phyloP scores from a whole-genome alignment of 768 basidiomycete genomes.

The Amanita subjunquillea region DNA sequence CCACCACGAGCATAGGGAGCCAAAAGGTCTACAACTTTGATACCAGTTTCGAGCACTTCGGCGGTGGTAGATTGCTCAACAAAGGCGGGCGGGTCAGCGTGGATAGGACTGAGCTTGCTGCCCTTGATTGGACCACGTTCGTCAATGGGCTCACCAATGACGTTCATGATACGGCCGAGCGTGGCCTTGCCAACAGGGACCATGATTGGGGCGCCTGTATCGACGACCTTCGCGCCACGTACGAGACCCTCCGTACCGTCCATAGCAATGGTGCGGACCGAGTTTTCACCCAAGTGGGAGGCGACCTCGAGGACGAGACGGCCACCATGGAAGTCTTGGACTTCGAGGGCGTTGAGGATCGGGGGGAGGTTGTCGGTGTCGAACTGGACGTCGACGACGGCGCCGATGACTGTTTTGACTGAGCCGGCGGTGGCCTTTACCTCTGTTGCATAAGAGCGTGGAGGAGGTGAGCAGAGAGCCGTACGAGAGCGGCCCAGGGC shows the following conservation, averaged over 20 bases:
- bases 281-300: conserved; percentile 97
- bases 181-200: conserved; percentile 94
- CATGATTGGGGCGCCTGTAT: conserved; percentile 93
- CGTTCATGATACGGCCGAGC: conserved; percentile 99
- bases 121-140: conserved; percentile 99
- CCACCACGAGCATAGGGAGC: conserved; percentile 99
- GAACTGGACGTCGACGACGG: conserved; percentile 99
- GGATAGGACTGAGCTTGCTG: conserved; percentile 85
- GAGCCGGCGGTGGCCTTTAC: conserved; percentile 61
- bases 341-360: conserved; percentile 98
- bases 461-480: conserved; percentile 23
- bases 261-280: conserved; percentile 99
- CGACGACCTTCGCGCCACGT: conserved; percentile 93
- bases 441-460: conserved; percentile 89
- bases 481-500: conserved; percentile 11
- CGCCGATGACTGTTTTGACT: conserved; percentile 99
- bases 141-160: conserved; percentile 99
- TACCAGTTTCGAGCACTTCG: conserved; percentile 98
- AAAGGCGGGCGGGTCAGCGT: conserved; percentile 95
- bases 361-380: conserved; percentile 91
- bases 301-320: conserved; percentile 99
- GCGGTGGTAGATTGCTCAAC: conserved; percentile 98
- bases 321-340: conserved; percentile 87
- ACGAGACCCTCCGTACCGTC: conserved; percentile 99
- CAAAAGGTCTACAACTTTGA: conserved; percentile 99